Conservation (phyloP, 371 early-diverging fungal genomes). For the Amoeboradix gromovi region DNA sequence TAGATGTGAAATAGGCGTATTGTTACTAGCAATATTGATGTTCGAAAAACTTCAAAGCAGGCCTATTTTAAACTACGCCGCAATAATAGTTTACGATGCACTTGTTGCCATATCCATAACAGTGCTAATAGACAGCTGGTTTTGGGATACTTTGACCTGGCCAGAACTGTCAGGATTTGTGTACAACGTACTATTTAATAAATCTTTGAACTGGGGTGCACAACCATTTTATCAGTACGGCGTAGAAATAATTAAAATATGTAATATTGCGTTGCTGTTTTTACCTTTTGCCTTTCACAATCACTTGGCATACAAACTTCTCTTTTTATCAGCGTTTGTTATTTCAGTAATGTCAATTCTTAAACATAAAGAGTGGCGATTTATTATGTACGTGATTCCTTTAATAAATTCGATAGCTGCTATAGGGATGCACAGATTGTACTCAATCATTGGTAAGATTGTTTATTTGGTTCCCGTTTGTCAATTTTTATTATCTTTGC, state of each 20-base stretch:
- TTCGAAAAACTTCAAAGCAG: constrained; percentile 5
- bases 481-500: background rate
- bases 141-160: constrained; percentile 47
- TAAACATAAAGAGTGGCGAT: constrained; percentile 89
- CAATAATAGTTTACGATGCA: constrained; percentile 10
- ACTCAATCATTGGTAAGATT: background rate
- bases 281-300: background rate
- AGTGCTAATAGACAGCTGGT: constrained; percentile 40
- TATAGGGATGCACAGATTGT: constrained; percentile 9
- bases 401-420: constrained; percentile 47
- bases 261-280: background rate
- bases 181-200: constrained; percentile 51
- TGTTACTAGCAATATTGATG: constrained; percentile 14
- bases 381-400: constrained; percentile 60
- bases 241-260: background rate
- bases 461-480: constrained; percentile 5
- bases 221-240: constrained; percentile 41
- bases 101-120: constrained; percentile 18
- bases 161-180: constrained; percentile 53
- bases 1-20: constrained; percentile 42
- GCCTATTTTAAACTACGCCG: constrained; percentile 5
- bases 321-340: constrained; percentile 13
- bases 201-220: constrained; percentile 50
- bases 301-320: background rate
- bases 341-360: constrained; percentile 27